Evolutionary conservation across 2,329 filamentous ascomycete genomes (phyloP).

Genomic region (Hymenoscyphus fructigenus): DNA sequence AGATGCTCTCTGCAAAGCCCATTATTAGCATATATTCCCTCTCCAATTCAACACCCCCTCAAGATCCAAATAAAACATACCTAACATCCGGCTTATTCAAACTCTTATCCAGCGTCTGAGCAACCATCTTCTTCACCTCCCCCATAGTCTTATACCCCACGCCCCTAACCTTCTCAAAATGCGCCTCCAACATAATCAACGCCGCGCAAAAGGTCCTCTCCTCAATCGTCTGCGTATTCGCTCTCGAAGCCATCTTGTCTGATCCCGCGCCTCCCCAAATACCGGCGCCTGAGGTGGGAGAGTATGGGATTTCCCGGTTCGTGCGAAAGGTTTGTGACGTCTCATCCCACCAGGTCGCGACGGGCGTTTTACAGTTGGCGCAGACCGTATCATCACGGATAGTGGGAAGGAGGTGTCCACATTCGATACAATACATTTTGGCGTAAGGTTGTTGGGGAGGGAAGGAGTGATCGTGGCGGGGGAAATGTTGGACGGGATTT

Average conservation of each 20-base stretch:
- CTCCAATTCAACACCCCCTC: not conserved
- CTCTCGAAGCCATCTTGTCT: constrained; percentile 24
- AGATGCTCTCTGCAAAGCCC: constrained; percentile 50
- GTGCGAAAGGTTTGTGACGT: constrained; percentile 33
- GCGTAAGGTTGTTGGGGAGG: constrained; percentile 2
- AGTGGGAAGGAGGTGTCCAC: constrained; percentile 30
- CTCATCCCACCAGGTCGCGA: constrained; percentile 36
- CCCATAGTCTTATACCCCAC: constrained; percentile 57
- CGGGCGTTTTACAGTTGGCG: constrained; percentile 35
- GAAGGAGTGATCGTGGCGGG: not conserved
- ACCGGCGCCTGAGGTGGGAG: constrained; percentile 4
- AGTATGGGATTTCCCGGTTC: constrained; percentile 30
- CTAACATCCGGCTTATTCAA: constrained; percentile 58
- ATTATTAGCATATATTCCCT: constrained; percentile 11
- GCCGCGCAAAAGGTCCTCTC: constrained; percentile 62
- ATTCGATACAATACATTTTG: constrained; percentile 34
- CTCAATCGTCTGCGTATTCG: constrained; percentile 53
- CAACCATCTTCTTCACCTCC: constrained; percentile 56
- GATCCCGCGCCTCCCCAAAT: constrained; percentile 10
- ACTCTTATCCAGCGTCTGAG: constrained; percentile 62
- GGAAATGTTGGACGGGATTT: not conserved
- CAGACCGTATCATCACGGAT: constrained; percentile 31
- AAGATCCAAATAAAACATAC: constrained; percentile 39
- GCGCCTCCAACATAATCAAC: constrained; percentile 60
- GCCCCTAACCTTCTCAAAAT: constrained; percentile 56